Conservation (phyloP, 2,329 filamentous ascomycete genomes). For the Teratosphaeria zuluensis region DNA sequence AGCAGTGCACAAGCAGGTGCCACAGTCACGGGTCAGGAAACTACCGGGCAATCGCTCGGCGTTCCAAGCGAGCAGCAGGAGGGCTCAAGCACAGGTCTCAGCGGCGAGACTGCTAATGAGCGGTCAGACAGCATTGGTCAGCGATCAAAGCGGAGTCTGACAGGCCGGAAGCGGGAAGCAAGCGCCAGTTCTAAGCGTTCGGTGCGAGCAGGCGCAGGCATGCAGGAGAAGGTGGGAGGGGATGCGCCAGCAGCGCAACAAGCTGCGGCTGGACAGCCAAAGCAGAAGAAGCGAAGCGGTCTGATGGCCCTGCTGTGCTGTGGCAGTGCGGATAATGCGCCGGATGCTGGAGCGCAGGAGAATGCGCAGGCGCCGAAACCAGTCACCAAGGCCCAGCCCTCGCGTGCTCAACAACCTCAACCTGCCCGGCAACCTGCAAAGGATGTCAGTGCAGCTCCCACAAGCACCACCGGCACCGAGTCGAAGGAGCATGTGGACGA, state of each 20-base stretch:
- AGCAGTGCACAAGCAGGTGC: conserved; percentile 10
- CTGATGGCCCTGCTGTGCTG: conserved; percentile 54
- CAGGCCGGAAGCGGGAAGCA: conserved; percentile 34
- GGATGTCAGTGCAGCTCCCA: conserved; percentile 31
- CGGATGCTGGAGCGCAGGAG: conserved; percentile 46
- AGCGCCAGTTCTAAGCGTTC: conserved; percentile 39
- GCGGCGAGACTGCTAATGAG: conserved; percentile 36
- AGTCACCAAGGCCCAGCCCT: conserved; percentile 27
- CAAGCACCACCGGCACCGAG: conserved; percentile 30
- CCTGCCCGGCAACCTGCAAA: conserved; percentile 41
- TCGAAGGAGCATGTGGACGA: conserved; percentile 38
- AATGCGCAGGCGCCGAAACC: conserved; percentile 39
- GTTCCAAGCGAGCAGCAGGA: conserved; percentile 8
- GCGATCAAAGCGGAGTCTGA: conserved; percentile 38
- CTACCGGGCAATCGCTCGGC: conserved; percentile 7
- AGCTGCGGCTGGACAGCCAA: conserved; percentile 22
- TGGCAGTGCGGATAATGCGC: conserved; percentile 51
- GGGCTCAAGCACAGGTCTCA: conserved; percentile 28
- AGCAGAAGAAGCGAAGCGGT: conserved; percentile 33
- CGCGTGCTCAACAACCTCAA: conserved; percentile 28
- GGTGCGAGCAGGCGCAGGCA: conserved; percentile 25
- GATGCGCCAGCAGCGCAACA: conserved; percentile 23
- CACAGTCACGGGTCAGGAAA: conserved; percentile 4
- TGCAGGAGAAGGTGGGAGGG: conserved; percentile 31
- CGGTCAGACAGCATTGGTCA: conserved; percentile 34